Conservation (phyloP, 441 rosid genomes). For the Geranium incanum region DNA sequence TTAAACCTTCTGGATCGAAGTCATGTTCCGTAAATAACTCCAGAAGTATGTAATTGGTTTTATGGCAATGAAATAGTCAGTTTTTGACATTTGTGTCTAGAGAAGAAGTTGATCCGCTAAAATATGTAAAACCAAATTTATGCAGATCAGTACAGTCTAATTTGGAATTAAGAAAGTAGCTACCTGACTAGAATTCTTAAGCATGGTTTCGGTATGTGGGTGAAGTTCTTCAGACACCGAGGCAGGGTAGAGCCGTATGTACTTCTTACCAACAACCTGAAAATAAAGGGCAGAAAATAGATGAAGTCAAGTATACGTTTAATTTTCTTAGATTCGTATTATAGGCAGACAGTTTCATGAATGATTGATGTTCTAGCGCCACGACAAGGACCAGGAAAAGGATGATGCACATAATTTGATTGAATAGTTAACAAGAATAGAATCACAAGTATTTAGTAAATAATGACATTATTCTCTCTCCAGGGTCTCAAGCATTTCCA, state of each 20-base stretch:
- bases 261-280: constrained; percentile 90
- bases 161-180: constrained; percentile 11
- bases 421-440: background rate
- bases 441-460: background rate
- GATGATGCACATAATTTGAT: background rate
- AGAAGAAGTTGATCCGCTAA: background rate
- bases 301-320: constrained; percentile 5
- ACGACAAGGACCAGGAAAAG: background rate
- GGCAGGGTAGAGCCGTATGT: constrained; percentile 71
- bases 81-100: background rate
- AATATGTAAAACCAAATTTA: background rate
- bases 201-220: constrained; percentile 79
- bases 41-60: background rate
- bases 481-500: no score
- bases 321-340: background rate
- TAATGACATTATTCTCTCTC: no score
- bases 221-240: constrained; percentile 64
- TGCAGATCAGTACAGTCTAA: background rate
- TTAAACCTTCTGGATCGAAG: background rate
- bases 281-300: constrained; percentile 9
- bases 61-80: background rate
- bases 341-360: background rate
- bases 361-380: background rate
- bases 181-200: constrained; percentile 88
- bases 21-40: background rate